A percentile compares a stretch with the other conserved stretches of the same genome.
Evolutionary conservation across 139 green algal species (phyloP).

Genomic region (Diplosphaera chodatii): DNA sequence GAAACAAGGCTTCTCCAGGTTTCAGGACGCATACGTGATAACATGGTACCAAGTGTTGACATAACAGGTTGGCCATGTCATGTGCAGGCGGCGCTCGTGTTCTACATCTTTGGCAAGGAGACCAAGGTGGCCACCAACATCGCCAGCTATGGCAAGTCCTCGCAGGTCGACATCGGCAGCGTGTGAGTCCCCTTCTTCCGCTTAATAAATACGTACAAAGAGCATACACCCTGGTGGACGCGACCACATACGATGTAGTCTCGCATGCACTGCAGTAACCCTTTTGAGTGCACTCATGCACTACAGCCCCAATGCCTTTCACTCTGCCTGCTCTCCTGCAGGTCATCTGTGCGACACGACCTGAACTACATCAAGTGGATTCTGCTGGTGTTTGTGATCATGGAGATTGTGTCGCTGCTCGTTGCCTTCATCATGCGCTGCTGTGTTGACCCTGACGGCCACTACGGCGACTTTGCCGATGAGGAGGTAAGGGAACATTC

Average conservation of each 20-base stretch:
- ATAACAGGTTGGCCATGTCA: too few species aligned
- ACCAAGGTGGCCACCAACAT: background rate
- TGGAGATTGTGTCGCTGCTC: background rate
- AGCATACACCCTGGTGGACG: too few species aligned
- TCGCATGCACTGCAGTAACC: too few species aligned
- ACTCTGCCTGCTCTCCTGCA: too few species aligned
- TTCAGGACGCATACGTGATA: too few species aligned
- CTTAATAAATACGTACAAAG: too few species aligned
- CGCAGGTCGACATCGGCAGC: background rate
- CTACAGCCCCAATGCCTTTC: too few species aligned
- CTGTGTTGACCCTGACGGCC: background rate
- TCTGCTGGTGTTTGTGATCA: background rate
- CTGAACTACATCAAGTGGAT: slow-evolving; percentile 1
- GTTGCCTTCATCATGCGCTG: background rate
- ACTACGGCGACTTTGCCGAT: background rate
- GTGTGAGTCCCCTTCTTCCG: background rate
- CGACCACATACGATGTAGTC: too few species aligned
- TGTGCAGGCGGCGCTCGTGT: slow-evolving; percentile 25
- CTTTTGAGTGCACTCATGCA: too few species aligned
- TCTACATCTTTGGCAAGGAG: slow-evolving; percentile 26
- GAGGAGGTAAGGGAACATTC: background rate
- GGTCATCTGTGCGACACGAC: background rate
- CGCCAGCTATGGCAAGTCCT: background rate
- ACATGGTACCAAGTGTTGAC: too few species aligned
- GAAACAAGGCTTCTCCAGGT: too few species aligned